phyloP scores from a whole-genome alignment of 371 early-diverging fungal genomes.

The Actinomortierella ambigua region DNA sequence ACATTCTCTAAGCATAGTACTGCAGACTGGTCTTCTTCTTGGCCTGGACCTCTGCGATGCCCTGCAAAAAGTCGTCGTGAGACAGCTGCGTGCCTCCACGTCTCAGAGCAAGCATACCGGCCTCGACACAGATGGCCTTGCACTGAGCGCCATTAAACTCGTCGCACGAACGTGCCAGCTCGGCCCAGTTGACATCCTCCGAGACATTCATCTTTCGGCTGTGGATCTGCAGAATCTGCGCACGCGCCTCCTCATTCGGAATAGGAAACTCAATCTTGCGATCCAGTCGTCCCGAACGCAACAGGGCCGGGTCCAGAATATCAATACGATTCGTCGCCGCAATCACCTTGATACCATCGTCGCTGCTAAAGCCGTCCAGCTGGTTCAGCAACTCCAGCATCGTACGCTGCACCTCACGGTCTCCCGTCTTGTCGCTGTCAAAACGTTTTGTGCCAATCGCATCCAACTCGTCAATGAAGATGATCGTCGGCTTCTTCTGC shows the following conservation, averaged over 20 bases:
- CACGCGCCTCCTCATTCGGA: conserved; percentile 98
- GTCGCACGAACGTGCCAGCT: conserved; percentile 97
- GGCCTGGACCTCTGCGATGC: conserved; percentile 99
- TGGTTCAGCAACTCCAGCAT: conserved; percentile 99
- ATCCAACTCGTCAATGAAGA: conserved; percentile 99
- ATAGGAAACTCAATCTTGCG: conserved; percentile 99
- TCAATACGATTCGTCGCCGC: conserved; percentile 99
- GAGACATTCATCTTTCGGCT: conserved; percentile 99
- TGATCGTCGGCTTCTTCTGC: conserved; percentile 99
- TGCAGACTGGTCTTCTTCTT: conserved; percentile 99
- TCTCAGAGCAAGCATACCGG: conserved; percentile 99
- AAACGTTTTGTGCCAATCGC: conserved; percentile 99
- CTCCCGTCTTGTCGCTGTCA: conserved; percentile 98
- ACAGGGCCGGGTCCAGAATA: conserved; percentile 99
- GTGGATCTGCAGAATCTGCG: conserved; percentile 99
- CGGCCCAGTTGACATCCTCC: conserved; percentile 98
- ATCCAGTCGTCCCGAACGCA: conserved; percentile 99
- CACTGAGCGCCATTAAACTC: conserved; percentile 99
- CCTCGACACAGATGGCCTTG: conserved; percentile 99
- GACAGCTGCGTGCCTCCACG: conserved; percentile 88
- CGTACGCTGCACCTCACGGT: conserved; percentile 99
- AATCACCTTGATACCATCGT: conserved; percentile 99
- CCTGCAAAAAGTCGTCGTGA: conserved; percentile 99
- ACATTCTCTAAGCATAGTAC: conserved; percentile 81
- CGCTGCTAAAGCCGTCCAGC: conserved; percentile 98